A percentile compares a stretch with the other conserved stretches of the same genome.
Conservation (phyloP, 2,329 filamentous ascomycete species). For the Paecilomyces formosus region DNA sequence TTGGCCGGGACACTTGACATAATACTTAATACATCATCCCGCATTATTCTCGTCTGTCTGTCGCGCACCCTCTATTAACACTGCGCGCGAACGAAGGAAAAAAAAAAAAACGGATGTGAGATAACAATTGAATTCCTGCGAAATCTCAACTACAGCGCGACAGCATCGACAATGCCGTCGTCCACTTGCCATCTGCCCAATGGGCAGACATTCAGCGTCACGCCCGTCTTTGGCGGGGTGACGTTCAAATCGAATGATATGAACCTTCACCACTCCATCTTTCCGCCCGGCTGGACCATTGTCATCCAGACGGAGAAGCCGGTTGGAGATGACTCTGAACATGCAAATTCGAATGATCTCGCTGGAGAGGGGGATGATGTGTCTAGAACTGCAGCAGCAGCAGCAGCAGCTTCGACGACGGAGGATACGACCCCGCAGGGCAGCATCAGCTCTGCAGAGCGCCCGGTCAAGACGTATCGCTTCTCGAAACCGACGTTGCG, state of each 20-base stretch:
- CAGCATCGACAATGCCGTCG: conserved; percentile 7
- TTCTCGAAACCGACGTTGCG: conserved; percentile 69
- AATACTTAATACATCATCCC: neutral
- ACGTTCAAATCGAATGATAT: conserved; percentile 80
- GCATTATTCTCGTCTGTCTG: neutral
- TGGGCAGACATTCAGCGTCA: conserved; percentile 73
- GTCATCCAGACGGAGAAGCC: conserved; percentile 63
- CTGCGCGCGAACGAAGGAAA: neutral
- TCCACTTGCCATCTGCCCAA: conserved; percentile 62
- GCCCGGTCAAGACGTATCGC: conserved; percentile 37
- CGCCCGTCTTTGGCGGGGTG: conserved; percentile 82
- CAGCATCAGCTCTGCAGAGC: conserved; percentile 9
- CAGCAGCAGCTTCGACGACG: neutral
- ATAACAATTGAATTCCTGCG: neutral
- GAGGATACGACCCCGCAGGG: conserved; percentile 7
- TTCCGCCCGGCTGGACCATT: conserved; percentile 81
- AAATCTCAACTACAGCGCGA: neutral
- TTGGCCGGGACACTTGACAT: neutral
- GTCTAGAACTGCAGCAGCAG: neutral
- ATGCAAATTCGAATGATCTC: neutral
- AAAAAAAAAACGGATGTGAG: neutral
- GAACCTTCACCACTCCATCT: conserved; percentile 56
- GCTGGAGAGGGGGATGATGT: neutral
- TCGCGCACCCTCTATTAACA: neutral
- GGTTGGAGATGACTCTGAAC: conserved; percentile 28